Evolutionary conservation across 108 stramenopile species (phyloP), one percentile per base, ranked within the genome.

Genomic region (Cyclotella distinguenda): DNA sequence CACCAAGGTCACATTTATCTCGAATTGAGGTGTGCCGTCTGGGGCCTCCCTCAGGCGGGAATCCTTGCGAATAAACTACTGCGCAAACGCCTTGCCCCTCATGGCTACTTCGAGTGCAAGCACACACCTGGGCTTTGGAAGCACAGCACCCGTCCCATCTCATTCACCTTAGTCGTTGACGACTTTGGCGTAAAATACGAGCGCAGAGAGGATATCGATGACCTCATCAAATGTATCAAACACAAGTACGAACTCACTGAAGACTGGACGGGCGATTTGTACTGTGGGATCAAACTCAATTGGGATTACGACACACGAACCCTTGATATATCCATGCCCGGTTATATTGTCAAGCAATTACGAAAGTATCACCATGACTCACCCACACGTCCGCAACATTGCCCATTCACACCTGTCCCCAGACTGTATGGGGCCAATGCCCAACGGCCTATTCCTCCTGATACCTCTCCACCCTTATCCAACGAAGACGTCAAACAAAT

Each of bases 41-140:
- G 77, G 32, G 84, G 84, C 31, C 66, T 85, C 19, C 60, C 68
- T 1, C 62, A 81, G 54, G 76, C 83, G 3, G 83, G 79, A 1
- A 62, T 45, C 12, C 45, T 85, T 6, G 84, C 77, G 16, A 57
- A 80, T 45, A 64, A 84, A 38, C 63, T 51, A 31, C 80, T 82
- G 11, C 8, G 23, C 7, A 13, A 69, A 45, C 57, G 50, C 48
- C 56, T 78, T 5, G 42, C 42, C 35, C 25, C 23, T 9, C 26
- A 46, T 38, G 69, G 69, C 0, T 77, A 77, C 55, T 26, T 23
- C 9, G 46, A 40, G n/a, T 33, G 48, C 0, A 16, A 16, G 8
- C 46, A 50, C 48, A 64, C 62, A 0, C 47, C 62, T 21, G 62
- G 62, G 9, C 27, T 69, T 6, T 69, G 57, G 58, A 59, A 60